Conservation (phyloP, 345 rosid genomes). For the Eucalyptus cloeziana region DNA sequence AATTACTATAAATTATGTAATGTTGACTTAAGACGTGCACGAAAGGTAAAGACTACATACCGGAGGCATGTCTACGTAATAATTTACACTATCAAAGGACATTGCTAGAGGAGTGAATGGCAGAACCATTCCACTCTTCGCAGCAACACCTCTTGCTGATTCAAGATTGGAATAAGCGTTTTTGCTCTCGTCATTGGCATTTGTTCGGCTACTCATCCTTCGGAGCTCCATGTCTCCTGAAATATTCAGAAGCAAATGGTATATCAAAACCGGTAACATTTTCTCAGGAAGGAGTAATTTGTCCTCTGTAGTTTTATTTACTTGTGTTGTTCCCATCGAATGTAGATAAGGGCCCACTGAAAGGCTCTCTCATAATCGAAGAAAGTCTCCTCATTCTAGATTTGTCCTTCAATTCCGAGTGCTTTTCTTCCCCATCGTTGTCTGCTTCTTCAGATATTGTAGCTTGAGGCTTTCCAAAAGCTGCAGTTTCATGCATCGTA, state of each 20-base stretch:
- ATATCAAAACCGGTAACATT: not conserved
- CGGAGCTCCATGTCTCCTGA: conserved; percentile 34
- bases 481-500: conserved; percentile 14
- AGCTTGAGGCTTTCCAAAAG: conserved; percentile 37
- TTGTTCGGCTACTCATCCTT: conserved; percentile 15
- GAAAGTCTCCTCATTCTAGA: conserved; percentile 13
- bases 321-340: conserved; percentile 33
- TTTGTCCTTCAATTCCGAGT: conserved; percentile 8
- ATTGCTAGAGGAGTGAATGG: conserved; percentile 49
- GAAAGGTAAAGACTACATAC: conserved; percentile 4
- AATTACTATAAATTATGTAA: not conserved
- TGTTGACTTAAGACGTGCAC: not conserved
- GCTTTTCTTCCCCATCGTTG: conserved; percentile 16
- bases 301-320: conserved; percentile 6
- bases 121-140: conserved; percentile 42
- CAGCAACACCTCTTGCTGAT: conserved; percentile 15
- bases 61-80: conserved; percentile 46
- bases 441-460: conserved; percentile 37
- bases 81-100: conserved; percentile 37
- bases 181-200: conserved; percentile 10
- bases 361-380: conserved; percentile 9
- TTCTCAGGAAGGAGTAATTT: not conserved
- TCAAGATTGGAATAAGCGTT: conserved; percentile 14
- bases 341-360: conserved; percentile 18
- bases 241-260: not conserved